Percentiles rank a stretch among this genome's conserved stretches.
phyloP scores from a whole-genome alignment of 495 filamentous ascomycete species.

The Lasiosphaeris hirsuta region DNA sequence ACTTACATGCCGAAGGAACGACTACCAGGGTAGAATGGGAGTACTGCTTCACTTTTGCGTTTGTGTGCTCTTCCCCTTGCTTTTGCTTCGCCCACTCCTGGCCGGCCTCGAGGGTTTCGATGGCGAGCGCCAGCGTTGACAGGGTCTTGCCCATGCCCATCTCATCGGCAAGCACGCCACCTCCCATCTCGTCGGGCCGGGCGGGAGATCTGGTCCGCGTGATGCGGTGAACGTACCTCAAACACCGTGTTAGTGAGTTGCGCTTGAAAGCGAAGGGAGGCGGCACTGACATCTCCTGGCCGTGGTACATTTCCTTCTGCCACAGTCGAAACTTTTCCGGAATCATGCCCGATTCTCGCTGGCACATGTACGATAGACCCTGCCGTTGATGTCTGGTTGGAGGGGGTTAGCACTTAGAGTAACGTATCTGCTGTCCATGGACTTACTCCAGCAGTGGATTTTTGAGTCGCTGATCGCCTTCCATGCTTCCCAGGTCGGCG shows the following conservation, averaged over 20 bases:
- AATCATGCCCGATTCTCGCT: conserved; percentile 31
- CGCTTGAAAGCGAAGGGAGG: background rate
- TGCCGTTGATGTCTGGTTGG: conserved; percentile 32
- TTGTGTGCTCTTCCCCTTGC: background rate
- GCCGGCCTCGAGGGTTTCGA: conserved; percentile 24
- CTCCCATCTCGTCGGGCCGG: conserved; percentile 25
- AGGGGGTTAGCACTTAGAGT: background rate
- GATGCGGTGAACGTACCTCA: conserved; percentile 32
- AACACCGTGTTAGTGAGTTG: background rate
- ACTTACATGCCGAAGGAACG: conserved; percentile 35
- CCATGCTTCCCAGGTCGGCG: conserved; percentile 13
- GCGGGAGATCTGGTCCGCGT: conserved; percentile 20
- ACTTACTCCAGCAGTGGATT: conserved; percentile 26
- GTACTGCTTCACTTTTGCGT: conserved; percentile 5
- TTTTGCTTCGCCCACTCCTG: conserved; percentile 44
- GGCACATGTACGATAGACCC: conserved; percentile 33
- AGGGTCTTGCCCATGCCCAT: conserved; percentile 51
- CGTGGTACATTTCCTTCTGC: conserved; percentile 15
- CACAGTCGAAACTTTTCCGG: conserved; percentile 25
- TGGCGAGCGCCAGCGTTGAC: conserved; percentile 34
- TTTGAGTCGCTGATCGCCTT: conserved; percentile 21
- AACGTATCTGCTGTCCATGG: background rate
- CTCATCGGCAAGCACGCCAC: conserved; percentile 43
- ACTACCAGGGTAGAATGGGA: conserved; percentile 43
- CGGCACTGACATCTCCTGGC: conserved; percentile 19